Conservation (phyloP, 108 stramenopile species). For the Pseudonitzschia multiseries region DNA sequence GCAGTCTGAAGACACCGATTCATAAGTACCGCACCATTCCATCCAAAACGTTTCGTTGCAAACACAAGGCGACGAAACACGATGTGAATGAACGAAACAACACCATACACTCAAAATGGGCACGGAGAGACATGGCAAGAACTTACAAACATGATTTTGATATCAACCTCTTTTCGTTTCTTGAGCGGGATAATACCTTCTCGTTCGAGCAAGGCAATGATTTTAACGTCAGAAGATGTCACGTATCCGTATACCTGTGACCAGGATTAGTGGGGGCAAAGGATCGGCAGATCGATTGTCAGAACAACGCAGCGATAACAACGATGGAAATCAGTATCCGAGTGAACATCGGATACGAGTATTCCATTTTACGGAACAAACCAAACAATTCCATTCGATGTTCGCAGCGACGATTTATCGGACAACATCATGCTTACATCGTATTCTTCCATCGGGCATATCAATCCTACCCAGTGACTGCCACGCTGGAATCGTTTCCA, state of each 20-base stretch:
- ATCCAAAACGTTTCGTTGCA: neutral
- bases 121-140: neutral
- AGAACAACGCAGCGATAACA: no score
- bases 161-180: constrained; percentile 42
- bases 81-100: neutral
- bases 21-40: neutral
- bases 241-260: constrained; percentile 38
- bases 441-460: constrained; percentile 49
- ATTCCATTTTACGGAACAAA: neutral
- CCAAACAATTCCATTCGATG: neutral
- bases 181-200: constrained; percentile 27
- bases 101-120: neutral
- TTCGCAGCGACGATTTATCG: neutral
- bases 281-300: no score
- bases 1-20: constrained; percentile 21
- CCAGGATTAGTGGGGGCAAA: neutral
- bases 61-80: neutral
- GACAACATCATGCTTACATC: constrained; percentile 9
- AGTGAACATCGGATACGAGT: neutral
- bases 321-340: neutral
- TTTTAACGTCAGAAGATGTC: constrained; percentile 44
- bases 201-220: constrained; percentile 42
- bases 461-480: constrained; percentile 43
- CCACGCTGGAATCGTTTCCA: constrained; percentile 31
- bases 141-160: constrained; percentile 55